Base-by-base conservation (phyloP, 1,139 yeast genomes). In the Oligophagozyma castellii region DNA sequence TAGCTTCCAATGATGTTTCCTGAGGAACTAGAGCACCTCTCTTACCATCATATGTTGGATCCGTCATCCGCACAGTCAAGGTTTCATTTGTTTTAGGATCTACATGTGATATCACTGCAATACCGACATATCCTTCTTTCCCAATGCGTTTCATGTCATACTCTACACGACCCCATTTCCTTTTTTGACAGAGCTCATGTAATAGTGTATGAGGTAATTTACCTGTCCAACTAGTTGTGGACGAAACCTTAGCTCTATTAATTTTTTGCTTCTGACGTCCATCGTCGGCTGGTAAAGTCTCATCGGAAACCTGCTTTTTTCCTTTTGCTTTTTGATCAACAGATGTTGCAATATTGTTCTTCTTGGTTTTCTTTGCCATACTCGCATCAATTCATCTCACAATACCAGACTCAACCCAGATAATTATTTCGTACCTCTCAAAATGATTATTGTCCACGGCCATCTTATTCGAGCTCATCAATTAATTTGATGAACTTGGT, bases 131-230 rank as follows among this genome's bases (percentile, higher is more conserved):
- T 0, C 86, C 86, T 28, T 65, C 65, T 16, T 64, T 64, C 13
- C 56, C 55, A 15, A 51, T 51, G 38, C 56, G 59, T 37, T 40
- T 65, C 77, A 79, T 75, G 34, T 78, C 86, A 42, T 79, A 78
- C 12, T 65, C 72, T 4, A 83, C 93, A 41, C 76, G 76, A 34
- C 74, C 79, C 98, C 98, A 89, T 53, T 83, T 81, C 35, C 70
- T 73, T 47, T 77, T 79, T 50, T 81, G 95, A 38, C 93, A 80
- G 40, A 76, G 78, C 46, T 89, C 98, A 47, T 81, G 81, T 4
- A 89, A 61, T 19, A 89, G 55, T 0, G 93, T 75, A 3, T 81
- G 84, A 0, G 98, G 96, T 8, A 89, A 59, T 44, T 89, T 89
- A 1, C 98, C 98, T 2, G 95, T 84, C 95, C 96, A 86, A 14